phyloP scores from a whole-genome alignment of 1,139 yeast genomes.

The Arxiozyma bovina region DNA sequence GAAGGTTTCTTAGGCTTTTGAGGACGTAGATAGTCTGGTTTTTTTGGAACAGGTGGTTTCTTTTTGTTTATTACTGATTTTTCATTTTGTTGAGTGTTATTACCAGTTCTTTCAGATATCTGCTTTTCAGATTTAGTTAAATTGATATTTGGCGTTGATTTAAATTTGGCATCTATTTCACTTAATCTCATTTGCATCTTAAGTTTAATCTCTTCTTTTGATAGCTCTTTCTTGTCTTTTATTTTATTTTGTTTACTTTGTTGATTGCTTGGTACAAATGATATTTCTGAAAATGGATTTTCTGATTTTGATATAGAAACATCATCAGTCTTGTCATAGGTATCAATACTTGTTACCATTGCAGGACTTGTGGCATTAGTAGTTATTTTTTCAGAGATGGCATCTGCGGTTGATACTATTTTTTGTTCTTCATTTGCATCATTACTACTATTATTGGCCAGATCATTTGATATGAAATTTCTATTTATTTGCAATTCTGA shows the following conservation, averaged over 20 bases:
- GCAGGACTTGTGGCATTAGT: neutral
- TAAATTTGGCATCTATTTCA: constrained; percentile 2
- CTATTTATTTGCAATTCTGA: neutral
- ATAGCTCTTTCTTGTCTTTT: constrained; percentile 1
- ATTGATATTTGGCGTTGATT: neutral
- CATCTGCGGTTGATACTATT: neutral
- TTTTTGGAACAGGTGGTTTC: constrained; percentile 16
- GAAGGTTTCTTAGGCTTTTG: constrained; percentile 26
- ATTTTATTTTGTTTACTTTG: neutral
- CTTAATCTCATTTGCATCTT: constrained; percentile 6
- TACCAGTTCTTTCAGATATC: neutral
- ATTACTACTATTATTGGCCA: neutral
- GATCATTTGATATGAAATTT: constrained; percentile 3
- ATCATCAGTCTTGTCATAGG: constrained; percentile 4
- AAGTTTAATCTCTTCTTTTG: constrained; percentile 6
- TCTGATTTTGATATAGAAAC: constrained; percentile 1
- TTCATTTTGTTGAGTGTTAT: neutral
- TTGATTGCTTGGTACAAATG: neutral
- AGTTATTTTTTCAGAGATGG: neutral
- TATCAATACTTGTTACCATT: constrained; percentile 5
- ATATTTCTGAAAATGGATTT: neutral
- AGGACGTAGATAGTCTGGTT: constrained; percentile 23
- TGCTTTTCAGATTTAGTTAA: neutral
- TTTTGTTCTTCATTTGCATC: constrained; percentile 1
- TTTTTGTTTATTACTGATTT: neutral